These are phyloP conservation scores for Debaryomyces maramus DNA, from an alignment of 805 yeast genomes.

Conservation along the genomic window DNA sequence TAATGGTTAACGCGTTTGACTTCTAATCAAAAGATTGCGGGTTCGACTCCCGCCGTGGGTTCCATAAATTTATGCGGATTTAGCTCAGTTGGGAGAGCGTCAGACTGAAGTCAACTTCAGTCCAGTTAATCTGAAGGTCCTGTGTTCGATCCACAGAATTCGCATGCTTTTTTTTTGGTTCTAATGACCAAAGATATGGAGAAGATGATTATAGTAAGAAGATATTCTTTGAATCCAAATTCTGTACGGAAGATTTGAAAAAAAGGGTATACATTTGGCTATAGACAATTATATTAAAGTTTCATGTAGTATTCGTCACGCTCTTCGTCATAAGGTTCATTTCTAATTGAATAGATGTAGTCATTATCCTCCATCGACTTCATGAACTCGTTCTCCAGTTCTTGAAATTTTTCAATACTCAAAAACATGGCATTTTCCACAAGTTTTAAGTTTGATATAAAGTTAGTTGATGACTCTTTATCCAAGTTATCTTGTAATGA, in stretches of 20 bases:
- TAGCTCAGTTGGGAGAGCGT: constrained; percentile 33
- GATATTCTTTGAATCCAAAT: background rate
- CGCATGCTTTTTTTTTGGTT: constrained; percentile 47
- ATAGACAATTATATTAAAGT: background rate
- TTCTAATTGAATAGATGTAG: constrained; percentile 10
- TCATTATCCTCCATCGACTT: constrained; percentile 13
- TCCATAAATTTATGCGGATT: constrained; percentile 19
- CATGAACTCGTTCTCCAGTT: background rate
- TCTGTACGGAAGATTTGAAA: no score
- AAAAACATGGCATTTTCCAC: constrained; percentile 23
- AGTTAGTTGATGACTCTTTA: constrained; percentile 1
- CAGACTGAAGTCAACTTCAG: constrained; percentile 36
- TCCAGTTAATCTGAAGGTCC: constrained; percentile 71
- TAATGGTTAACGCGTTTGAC: constrained; percentile 69
- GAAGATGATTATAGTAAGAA: no score
- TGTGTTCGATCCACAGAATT: constrained; percentile 84
- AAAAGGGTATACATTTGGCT: background rate
- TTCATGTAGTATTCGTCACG: constrained; percentile 5
- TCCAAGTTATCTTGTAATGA: constrained; percentile 10
- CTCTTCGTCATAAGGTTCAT: constrained; percentile 14
- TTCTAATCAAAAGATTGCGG: constrained; percentile 66
- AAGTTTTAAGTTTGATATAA: constrained; percentile 13
- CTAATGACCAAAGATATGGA: no score
- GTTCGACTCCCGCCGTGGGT: constrained; percentile 59
- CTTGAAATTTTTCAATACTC: constrained; percentile 8